Base-by-base conservation (phyloP, 495 filamentous ascomycete species). In the Aspergillus avenaceus region DNA sequence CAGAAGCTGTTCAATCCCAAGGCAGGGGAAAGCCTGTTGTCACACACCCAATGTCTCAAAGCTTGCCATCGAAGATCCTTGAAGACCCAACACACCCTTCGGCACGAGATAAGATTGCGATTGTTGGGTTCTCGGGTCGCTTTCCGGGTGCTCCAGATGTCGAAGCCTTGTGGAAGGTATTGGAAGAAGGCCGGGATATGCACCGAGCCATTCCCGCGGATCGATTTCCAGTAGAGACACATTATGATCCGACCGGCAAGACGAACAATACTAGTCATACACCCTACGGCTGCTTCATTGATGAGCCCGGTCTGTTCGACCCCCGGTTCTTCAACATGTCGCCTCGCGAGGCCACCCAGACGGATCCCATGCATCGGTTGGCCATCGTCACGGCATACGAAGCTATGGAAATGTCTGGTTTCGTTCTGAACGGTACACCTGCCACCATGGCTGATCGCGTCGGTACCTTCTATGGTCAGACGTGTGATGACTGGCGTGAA, bases 291-390 rank as follows among this genome's bases (percentile, higher is more conserved):
- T 92, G 88, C 70, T 96, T 86, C 74, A 86, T 96, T 53, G 80
- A 91, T 37, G 78, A 91, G 41, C 86, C 90, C 0, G 87, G 85
- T 8, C 66, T 84, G 22, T 97, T 97, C 60, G 91, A 97, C 50
- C 81, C 87, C 16, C 76, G 82, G 0, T 95, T 96, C 71, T 97
- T 97, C 81, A 91, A 90, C 69, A 95, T 97, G 84, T 96, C 91
- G 18, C 91, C 91, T 2, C 85, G 90, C 48, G 91, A 97, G 67
- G 90, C 90, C 7, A 73, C 78, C 32, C 86, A 92, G 55, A 88
- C 87, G 0, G 91, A 96, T 64, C 91, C 91, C 0, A 88, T 89
- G 72, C 90, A 93, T 62, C 79, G 91, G 32, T 73, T 95, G 54
- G 87, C 87, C 2, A 67, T 97, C 22, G 79, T 84, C 2, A 93